Base-by-base conservation (phyloP, 2,329 filamentous ascomycete species). In the Trichoderma guizhouense region DNA sequence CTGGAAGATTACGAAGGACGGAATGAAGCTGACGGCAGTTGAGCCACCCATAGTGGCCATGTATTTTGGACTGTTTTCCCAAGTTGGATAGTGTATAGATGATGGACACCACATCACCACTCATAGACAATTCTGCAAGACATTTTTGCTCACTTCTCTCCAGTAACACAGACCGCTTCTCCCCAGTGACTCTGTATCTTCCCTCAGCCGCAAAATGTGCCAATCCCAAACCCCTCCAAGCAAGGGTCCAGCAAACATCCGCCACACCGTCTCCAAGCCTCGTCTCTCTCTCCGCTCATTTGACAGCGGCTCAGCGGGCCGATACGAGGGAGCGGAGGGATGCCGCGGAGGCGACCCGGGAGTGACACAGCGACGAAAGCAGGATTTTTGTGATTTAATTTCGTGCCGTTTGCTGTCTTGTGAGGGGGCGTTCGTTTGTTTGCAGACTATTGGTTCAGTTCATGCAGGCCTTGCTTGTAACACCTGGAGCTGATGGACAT, bases 181-280 rank as follows among this genome's bases (percentile, higher is more conserved):
- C 15, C 1, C 28, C 36, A 58, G 65, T 47, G 74, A 71, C 57
- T 32, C 11, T 18, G 36, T 14, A 34, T 66, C 4, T 7, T 8
- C 2, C 21, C 60, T 62, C 57, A 68, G 64, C 65, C 34, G 64
- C 32, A 43, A 30, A 32, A 43, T 58, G 65, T 58, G 65, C 30
- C 65, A 68, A 47, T 68, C 18, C 65, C 15, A 7, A 18, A 26
- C n/a, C 65, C 65, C 36, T 47, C 53, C 36, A 32, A 43, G 32
- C 65, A 68, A 47, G 55, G 65, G 26, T 39, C 21, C 26, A 69
- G 66, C 66, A 69, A 69, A 69, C 66, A 69, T 53, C 30, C 34
- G 39, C 18, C 8, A 6, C 6, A 18, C 11, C 39, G 32, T 21
- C 58, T n/a, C 21, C 7, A 43, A n/a, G 24, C 53, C 15, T 21